A percentile compares a stretch with the other conserved stretches of the same genome.
Conservation (phyloP, 805 yeast genomes). For the Debaryomyces prosopidis region DNA sequence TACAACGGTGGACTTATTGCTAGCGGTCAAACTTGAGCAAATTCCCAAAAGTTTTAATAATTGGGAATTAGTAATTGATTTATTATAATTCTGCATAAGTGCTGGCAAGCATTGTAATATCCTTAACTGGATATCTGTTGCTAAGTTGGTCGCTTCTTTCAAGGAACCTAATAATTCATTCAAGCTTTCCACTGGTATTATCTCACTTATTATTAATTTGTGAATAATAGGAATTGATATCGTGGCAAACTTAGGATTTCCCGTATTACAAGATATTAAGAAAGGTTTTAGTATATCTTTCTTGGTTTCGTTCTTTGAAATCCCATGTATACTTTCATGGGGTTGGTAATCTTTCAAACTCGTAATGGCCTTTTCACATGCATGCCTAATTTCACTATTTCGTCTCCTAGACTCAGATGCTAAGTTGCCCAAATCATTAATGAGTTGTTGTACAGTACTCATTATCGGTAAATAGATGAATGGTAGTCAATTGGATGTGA, state of each 20-base stretch:
- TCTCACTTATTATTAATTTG: constrained; percentile 52
- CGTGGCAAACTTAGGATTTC: constrained; percentile 71
- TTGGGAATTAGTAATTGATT: constrained; percentile 52
- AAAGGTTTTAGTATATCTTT: constrained; percentile 51
- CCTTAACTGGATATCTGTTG: constrained; percentile 82
- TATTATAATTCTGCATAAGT: constrained; percentile 63
- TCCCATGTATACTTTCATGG: constrained; percentile 19
- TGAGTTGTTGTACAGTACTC: constrained; percentile 46
- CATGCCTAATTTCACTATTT: constrained; percentile 65
- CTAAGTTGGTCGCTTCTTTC: constrained; percentile 70
- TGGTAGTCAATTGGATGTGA: not conserved
- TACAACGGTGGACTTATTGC: constrained; percentile 73
- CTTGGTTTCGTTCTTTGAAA: constrained; percentile 11
- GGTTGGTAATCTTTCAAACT: constrained; percentile 10
- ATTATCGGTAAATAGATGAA: constrained; percentile 7
- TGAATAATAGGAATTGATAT: constrained; percentile 73
- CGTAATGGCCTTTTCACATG: constrained; percentile 23
- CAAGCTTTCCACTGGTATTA: constrained; percentile 55
- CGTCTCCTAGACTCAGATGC: constrained; percentile 72
- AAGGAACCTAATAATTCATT: constrained; percentile 64
- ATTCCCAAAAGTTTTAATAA: constrained; percentile 62
- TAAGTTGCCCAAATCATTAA: constrained; percentile 58
- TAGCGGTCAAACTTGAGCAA: constrained; percentile 69
- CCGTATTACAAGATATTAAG: constrained; percentile 67
- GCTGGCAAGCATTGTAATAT: constrained; percentile 81